Evolutionary conservation across 139 green algal species (phyloP).

Genomic region (Tetradesmus lagerheimii): DNA sequence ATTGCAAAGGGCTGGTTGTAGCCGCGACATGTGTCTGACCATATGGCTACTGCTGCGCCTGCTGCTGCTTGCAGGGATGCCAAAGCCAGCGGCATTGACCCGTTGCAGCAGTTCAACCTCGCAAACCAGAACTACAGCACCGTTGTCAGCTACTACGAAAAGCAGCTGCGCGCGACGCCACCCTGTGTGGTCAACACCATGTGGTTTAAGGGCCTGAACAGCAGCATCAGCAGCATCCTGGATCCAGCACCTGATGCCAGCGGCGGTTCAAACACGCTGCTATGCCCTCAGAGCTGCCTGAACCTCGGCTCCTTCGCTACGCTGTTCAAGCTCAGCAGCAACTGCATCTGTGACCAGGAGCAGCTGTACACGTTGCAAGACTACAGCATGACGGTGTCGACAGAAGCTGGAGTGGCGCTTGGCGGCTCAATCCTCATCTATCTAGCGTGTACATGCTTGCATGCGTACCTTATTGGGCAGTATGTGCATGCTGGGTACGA

Average conservation of each 20-base stretch:
- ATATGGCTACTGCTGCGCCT: neutral
- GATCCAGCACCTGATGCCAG: constrained; percentile 3
- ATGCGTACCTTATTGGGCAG: constrained; percentile 26
- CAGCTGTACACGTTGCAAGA: constrained; percentile 27
- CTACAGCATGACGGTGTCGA: constrained; percentile 14
- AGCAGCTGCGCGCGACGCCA: constrained; percentile 27
- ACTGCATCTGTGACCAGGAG: constrained; percentile 48
- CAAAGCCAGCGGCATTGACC: neutral
- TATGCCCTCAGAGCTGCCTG: constrained; percentile 52
- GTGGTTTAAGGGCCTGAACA: constrained; percentile 40
- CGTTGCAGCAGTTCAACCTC: neutral
- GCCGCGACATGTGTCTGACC: neutral
- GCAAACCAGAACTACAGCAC: constrained; percentile 34
- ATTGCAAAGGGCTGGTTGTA: no score
- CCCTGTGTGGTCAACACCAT: constrained; percentile 39
- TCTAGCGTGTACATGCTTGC: constrained; percentile 27
- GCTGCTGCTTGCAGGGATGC: constrained; percentile 22
- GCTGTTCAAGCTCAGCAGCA: constrained; percentile 44
- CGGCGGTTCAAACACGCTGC: neutral
- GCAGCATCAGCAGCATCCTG: constrained; percentile 38
- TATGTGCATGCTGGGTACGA: constrained; percentile 38
- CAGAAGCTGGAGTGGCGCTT: constrained; percentile 38
- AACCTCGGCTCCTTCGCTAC: constrained; percentile 52
- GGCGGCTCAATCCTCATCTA: constrained; percentile 46
- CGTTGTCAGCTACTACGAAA: constrained; percentile 36